Conservation (phyloP, 805 yeast species). For the Metschnikowia chrysomelidarum region DNA sequence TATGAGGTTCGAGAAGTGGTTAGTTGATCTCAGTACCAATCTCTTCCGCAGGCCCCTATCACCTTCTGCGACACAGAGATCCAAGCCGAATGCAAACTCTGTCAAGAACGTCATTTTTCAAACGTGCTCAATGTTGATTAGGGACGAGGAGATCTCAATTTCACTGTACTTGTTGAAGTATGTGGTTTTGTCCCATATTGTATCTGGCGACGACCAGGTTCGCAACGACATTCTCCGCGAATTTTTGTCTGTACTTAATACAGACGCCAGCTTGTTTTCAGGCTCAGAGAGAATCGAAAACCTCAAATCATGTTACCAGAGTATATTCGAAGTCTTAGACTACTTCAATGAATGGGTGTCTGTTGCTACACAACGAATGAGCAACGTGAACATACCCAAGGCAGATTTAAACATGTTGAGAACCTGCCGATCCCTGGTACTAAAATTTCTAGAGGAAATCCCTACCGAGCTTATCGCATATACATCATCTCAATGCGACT, state of each 20-base stretch:
- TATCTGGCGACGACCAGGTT: conserved; percentile 41
- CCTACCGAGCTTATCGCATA: conserved; percentile 72
- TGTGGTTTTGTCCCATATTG: conserved; percentile 61
- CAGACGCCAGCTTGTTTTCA: conserved; percentile 43
- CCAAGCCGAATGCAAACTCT: conserved; percentile 10
- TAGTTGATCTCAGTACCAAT: conserved; percentile 65
- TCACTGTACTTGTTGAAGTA: conserved; percentile 77
- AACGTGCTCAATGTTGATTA: conserved; percentile 61
- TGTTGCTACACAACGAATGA: conserved; percentile 32
- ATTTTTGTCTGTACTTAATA: conserved; percentile 51
- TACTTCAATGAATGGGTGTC: conserved; percentile 79
- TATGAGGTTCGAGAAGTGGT: conserved; percentile 67
- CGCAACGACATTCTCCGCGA: conserved; percentile 54
- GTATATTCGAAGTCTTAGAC: conserved; percentile 77
- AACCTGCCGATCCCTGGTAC: conserved; percentile 35
- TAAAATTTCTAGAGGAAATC: conserved; percentile 49
- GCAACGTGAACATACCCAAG: conserved; percentile 22
- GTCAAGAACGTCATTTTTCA: conserved; percentile 46
- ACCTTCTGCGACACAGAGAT: conserved; percentile 13
- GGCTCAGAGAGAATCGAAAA: conserved; percentile 53
- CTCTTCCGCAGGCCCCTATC: conserved; percentile 47
- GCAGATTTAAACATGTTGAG: conserved; percentile 22
- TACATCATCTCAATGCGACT: conserved; percentile 77
- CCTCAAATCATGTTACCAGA: conserved; percentile 62
- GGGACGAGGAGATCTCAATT: conserved; percentile 67